A percentile compares a stretch with the other conserved stretches of the same genome.
Conservation (phyloP, 148 eudicot species). For the Camellia granthamiana region DNA sequence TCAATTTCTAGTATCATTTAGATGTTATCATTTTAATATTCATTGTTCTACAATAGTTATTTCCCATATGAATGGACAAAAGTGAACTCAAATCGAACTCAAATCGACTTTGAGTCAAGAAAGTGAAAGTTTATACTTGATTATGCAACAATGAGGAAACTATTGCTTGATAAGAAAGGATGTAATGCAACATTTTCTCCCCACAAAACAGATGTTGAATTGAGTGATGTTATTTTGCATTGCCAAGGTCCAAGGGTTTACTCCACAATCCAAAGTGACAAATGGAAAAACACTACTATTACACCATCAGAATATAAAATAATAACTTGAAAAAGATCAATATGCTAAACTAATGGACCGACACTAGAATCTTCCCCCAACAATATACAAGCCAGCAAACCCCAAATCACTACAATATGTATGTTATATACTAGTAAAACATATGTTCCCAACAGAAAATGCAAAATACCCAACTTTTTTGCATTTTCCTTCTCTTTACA, state of each 20-base stretch:
- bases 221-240: background rate
- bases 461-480: background rate
- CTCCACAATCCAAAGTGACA: background rate
- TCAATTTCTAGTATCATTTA: no score
- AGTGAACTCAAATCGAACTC: no score
- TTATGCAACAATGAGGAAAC: background rate
- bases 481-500: background rate
- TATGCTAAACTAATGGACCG: background rate
- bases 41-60: no score
- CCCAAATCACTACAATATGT: background rate
- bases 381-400: background rate
- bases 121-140: background rate
- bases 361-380: background rate
- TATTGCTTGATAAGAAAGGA: background rate
- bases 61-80: no score
- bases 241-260: background rate
- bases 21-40: no score
- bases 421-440: background rate
- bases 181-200: background rate
- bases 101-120: background rate
- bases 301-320: background rate
- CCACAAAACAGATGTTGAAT: background rate
- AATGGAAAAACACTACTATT: no score
- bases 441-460: background rate
- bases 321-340: background rate